These are phyloP conservation scores for Bisporella sp. DNA, from an alignment of 2,329 filamentous ascomycete species.

Conservation along the genomic window DNA sequence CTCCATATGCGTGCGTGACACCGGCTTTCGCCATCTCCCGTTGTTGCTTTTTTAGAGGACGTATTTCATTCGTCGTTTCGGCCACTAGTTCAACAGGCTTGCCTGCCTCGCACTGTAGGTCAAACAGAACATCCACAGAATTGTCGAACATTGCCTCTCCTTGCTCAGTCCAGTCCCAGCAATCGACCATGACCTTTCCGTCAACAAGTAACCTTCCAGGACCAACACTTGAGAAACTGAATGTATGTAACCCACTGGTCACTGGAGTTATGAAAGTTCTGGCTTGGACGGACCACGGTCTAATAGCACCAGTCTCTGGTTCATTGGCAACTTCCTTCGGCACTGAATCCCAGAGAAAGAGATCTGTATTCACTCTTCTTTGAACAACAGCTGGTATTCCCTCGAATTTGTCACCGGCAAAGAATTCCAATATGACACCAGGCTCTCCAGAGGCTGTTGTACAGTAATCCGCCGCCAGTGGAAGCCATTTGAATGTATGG, in stretches of 20 bases:
- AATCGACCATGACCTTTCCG: constrained; percentile 51
- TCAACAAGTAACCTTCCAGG: constrained; percentile 55
- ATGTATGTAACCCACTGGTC: constrained; percentile 53
- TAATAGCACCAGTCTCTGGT: constrained; percentile 16
- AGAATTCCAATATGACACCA: constrained; percentile 60
- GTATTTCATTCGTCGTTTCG: constrained; percentile 61
- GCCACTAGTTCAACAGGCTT: constrained; percentile 54
- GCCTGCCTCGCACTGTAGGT: constrained; percentile 51
- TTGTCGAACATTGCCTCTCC: constrained; percentile 67
- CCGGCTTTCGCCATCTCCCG: constrained; percentile 39
- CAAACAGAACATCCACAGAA: constrained; percentile 56
- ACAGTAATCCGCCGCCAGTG: constrained; percentile 53
- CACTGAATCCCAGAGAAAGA: constrained; percentile 66
- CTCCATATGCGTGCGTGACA: constrained; percentile 57
- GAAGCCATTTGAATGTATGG: constrained; percentile 59
- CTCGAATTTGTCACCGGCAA: constrained; percentile 54
- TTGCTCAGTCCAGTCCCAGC: constrained; percentile 64
- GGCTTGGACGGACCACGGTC: constrained; percentile 45
- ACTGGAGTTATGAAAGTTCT: constrained; percentile 53
- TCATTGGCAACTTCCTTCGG: constrained; percentile 48
- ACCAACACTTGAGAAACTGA: constrained; percentile 62
- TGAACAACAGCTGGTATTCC: constrained; percentile 50
- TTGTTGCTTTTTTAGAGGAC: constrained; percentile 49
- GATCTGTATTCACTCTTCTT: constrained; percentile 54
- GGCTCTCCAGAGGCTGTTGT: constrained; percentile 47